Evolutionary conservation across 805 yeast species (phyloP), one percentile per base, ranked within the genome.

Genomic region (Torulaspora maleeae): DNA sequence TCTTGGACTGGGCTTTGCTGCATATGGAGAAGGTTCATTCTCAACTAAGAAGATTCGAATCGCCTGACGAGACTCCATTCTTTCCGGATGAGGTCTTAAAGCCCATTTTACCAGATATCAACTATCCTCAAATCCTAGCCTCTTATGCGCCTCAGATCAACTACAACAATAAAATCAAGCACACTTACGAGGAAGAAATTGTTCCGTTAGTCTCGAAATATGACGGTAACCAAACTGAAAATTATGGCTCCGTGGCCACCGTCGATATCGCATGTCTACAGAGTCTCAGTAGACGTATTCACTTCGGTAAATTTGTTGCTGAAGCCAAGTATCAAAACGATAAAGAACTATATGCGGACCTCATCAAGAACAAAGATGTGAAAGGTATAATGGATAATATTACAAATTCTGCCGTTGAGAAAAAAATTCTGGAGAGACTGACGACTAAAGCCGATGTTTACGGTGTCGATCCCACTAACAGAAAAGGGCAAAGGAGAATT

Each of bases 261-360:
- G 74, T 87, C 51, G 99, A 93, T 62, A 85, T 91, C 46, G 95
- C 86, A 54, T 79, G 85, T 53, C 73, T 93, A 53, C 96, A 93
- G 66, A 83, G 95, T 4, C 69, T 93, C 36, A 85, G 95, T 7
- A 75, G 99, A 58, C 77, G 99, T 62, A 87, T 93, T 55, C 99
- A 93, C 68, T 93, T 91, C 68, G 99, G 99, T 40, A 86, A 86
- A 67, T 93, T 91, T 72, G 99, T 93, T 8, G 99, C 99, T 4
- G 99, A 93, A 64, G 85, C 96, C 36, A 93, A 93, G 67, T 93
- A 80, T 66, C 81, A 75, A 56, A 69, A 73, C 22, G 93, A 90
- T 49, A 74, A 71, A 28, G 86, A 77, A 40, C 65, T 64, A 41
- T 88, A 82, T 70, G 78, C 78, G 1, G 68, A 74, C 54, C 68